phyloP scores from a whole-genome alignment of 1,139 yeast species.

The Yamadazyma jaroonii region DNA sequence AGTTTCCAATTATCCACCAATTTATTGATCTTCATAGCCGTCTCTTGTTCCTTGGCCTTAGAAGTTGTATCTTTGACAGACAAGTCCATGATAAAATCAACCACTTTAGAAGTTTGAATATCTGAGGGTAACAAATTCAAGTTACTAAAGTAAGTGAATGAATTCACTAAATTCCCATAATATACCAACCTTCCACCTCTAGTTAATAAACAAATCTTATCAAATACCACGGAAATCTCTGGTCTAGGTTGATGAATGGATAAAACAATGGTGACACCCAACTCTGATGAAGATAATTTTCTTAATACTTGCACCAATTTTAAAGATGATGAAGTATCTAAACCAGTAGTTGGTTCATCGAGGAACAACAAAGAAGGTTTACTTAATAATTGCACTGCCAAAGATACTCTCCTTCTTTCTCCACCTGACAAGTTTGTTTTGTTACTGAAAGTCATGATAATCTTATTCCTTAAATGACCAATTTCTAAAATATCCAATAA shows the following conservation, averaged over 20 bases:
- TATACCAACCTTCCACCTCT: conserved; percentile 64
- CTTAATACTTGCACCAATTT: conserved; percentile 62
- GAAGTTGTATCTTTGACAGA: conserved; percentile 64
- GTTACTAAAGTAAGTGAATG: conserved; percentile 49
- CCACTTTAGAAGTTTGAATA: conserved; percentile 24
- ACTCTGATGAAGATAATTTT: conserved; percentile 44
- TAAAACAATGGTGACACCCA: conserved; percentile 68
- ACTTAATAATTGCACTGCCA: conserved; percentile 74
- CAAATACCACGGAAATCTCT: conserved; percentile 66
- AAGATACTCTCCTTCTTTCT: conserved; percentile 73
- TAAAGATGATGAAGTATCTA: conserved; percentile 76
- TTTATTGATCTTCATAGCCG: conserved; percentile 41
- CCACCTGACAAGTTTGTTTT: conserved; percentile 73
- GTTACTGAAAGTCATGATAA: conserved; percentile 36
- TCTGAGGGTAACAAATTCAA: conserved; percentile 19
- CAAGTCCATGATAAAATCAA: conserved; percentile 66
- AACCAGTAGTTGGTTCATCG: conserved; percentile 89
- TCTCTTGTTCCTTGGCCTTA: conserved; percentile 38
- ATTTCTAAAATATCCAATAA: conserved; percentile 61
- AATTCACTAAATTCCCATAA: conserved; percentile 49
- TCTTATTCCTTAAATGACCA: conserved; percentile 55
- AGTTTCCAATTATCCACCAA: conserved; percentile 53
- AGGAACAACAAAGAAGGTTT: conserved; percentile 75
- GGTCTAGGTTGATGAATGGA: conserved; percentile 86
- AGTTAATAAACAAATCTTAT: conserved; percentile 67